Evolutionary conservation across 73 alveolate genomes (phyloP).

Genomic region (Paramecium sexaurelia): DNA sequence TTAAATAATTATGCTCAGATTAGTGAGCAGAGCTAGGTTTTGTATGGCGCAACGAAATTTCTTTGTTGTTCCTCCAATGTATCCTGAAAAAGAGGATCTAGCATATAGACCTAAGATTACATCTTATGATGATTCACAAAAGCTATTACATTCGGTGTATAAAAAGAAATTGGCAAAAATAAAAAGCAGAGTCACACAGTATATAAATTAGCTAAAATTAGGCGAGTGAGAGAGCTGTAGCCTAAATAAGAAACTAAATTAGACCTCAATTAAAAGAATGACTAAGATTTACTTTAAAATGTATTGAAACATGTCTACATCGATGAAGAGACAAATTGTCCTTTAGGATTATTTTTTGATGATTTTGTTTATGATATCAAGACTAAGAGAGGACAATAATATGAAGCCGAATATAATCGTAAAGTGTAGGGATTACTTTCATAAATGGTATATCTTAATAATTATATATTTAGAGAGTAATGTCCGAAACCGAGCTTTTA

Average conservation of each 20-base stretch:
- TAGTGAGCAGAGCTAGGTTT: background rate
- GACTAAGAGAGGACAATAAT: background rate
- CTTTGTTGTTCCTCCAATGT: background rate
- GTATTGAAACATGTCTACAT: constrained; percentile 1
- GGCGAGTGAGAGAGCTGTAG: background rate
- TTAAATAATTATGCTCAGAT: constrained; percentile 21
- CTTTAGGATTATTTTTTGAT: constrained; percentile 30
- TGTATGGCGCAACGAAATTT: constrained; percentile 32
- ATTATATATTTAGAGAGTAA: background rate
- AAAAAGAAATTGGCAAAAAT: background rate
- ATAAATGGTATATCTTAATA: background rate
- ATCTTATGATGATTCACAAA: background rate
- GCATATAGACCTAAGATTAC: constrained; percentile 34
- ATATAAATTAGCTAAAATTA: background rate
- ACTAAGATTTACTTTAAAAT: background rate
- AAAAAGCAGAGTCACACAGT: background rate
- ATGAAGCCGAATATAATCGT: constrained; percentile 34
- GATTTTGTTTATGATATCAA: constrained; percentile 17
- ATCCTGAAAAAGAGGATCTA: constrained; percentile 7
- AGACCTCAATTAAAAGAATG: background rate
- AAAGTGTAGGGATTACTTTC: background rate
- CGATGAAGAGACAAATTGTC: constrained; percentile 12
- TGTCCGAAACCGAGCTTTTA: constrained; percentile 2
- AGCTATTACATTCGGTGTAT: background rate
- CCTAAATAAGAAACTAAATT: background rate